phyloP scores from a whole-genome alignment of 106 monocot species.

The Acorus gramineus region DNA sequence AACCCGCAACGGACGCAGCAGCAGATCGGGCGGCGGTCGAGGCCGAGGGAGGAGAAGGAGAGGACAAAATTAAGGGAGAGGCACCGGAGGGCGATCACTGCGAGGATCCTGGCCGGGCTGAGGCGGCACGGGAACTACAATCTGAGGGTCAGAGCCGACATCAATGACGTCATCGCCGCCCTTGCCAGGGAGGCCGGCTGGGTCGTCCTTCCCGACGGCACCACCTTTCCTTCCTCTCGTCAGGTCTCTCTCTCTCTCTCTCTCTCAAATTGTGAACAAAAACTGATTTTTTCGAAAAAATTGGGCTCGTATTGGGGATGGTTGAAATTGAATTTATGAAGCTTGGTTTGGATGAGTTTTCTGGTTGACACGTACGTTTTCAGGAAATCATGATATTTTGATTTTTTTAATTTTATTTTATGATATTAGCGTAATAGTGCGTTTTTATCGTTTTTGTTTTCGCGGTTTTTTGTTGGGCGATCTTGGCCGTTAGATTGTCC shows the following conservation, averaged over 20 bases:
- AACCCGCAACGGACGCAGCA: not conserved
- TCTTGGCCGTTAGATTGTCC: too few species aligned
- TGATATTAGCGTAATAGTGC: too few species aligned
- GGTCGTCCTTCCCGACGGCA: constrained; percentile 87
- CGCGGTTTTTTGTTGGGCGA: too few species aligned
- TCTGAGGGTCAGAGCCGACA: constrained; percentile 79
- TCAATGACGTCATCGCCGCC: constrained; percentile 91
- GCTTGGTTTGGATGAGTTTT: too few species aligned
- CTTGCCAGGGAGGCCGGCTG: constrained; percentile 91
- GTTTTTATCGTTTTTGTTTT: too few species aligned
- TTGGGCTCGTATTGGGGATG: too few species aligned
- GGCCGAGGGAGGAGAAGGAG: constrained; percentile 94
- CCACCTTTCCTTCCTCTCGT: constrained; percentile 59
- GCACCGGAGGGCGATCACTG: constrained; percentile 86
- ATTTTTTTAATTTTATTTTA: too few species aligned
- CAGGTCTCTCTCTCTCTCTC: constrained; percentile 6
- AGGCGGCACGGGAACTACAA: constrained; percentile 91
- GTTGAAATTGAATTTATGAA: too few species aligned
- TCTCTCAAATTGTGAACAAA: not conserved
- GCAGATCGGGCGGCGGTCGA: not conserved
- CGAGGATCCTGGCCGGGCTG: constrained; percentile 66
- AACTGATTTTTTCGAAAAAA: too few species aligned
- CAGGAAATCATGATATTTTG: too few species aligned
- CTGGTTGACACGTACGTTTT: too few species aligned
- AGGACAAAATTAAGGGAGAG: constrained; percentile 88